phyloP scores from a whole-genome alignment of 139 green algal species.

The Deuterostichococcus epilithicus region DNA sequence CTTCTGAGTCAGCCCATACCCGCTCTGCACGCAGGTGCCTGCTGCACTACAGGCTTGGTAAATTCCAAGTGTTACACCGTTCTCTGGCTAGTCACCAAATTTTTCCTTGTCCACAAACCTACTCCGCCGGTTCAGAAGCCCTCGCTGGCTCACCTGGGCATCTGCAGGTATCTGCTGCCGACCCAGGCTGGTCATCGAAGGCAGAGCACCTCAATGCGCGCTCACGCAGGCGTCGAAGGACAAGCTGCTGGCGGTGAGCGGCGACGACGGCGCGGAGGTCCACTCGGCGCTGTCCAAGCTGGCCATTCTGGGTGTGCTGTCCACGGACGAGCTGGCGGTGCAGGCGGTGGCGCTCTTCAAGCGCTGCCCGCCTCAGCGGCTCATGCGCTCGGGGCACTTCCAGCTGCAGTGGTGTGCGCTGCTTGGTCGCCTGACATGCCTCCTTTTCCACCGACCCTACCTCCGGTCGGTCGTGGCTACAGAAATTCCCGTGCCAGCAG shows the following conservation, averaged over 20 bases:
- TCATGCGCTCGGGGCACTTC: conserved; percentile 5
- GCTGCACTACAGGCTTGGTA: too few relatives aligned
- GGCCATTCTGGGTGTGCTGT: conserved; percentile 27
- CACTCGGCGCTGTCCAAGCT: conserved; percentile 63
- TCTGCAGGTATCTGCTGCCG: too few relatives aligned
- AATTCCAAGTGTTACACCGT: too few relatives aligned
- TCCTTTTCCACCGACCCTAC: too few relatives aligned
- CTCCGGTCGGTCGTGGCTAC: neutral
- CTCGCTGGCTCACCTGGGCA: too few relatives aligned
- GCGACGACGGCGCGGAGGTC: conserved; percentile 48
- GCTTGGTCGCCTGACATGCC: conserved; percentile 8
- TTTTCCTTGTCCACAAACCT: too few relatives aligned
- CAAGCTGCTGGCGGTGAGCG: conserved; percentile 43
- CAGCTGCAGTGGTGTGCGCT: conserved; percentile 15
- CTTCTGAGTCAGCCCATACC: neutral
- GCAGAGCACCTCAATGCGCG: neutral
- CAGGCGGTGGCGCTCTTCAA: conserved; percentile 33
- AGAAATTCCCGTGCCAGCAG: too few relatives aligned
- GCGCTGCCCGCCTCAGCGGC: conserved; percentile 14
- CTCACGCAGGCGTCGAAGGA: conserved; percentile 18
- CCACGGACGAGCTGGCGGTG: conserved; percentile 46
- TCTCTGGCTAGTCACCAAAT: too few relatives aligned
- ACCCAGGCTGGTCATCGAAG: neutral
- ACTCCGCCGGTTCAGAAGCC: too few relatives aligned
- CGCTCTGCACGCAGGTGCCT: too few relatives aligned